Conservation (phyloP, 495 filamentous ascomycete genomes). For the Annulohypoxylon stygium region DNA sequence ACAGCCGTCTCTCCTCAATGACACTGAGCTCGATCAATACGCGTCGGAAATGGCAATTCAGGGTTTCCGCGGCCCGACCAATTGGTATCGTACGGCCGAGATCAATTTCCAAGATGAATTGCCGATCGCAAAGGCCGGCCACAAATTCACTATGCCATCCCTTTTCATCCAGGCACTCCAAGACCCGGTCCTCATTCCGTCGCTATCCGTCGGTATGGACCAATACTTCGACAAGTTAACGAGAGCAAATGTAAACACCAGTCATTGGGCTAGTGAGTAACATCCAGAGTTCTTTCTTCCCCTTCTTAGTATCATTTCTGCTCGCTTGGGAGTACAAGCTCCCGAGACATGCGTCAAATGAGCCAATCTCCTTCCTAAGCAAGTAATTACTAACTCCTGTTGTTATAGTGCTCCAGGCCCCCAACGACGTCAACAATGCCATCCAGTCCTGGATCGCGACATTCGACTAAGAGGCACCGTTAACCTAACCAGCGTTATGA, state of each 20-base stretch:
- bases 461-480: slow-evolving; percentile 2
- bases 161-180: slow-evolving; percentile 26
- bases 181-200: slow-evolving; percentile 23
- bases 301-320: too few species aligned
- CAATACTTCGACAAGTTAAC: slow-evolving; percentile 31
- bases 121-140: slow-evolving; percentile 20
- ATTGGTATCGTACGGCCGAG: slow-evolving; percentile 77
- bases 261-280: slow-evolving; percentile 26
- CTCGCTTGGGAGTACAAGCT: too few species aligned
- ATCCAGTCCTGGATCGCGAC: slow-evolving; percentile 24
- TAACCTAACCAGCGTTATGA: neutral
- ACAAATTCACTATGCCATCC: slow-evolving; percentile 24
- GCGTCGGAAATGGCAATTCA: slow-evolving; percentile 68
- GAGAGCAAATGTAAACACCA: slow-evolving; percentile 18
- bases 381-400: too few species aligned
- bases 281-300: too few species aligned
- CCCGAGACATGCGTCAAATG: too few species aligned
- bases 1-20: slow-evolving; percentile 62
- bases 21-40: slow-evolving; percentile 77
- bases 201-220: slow-evolving; percentile 18
- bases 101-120: slow-evolving; percentile 73
- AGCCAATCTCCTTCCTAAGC: too few species aligned
- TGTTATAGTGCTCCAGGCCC: slow-evolving; percentile 17
- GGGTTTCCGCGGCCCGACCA: slow-evolving; percentile 75
- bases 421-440: slow-evolving; percentile 19